phyloP scores from a whole-genome alignment of 768 basidiomycete species.

The Termitomyces sp. region DNA sequence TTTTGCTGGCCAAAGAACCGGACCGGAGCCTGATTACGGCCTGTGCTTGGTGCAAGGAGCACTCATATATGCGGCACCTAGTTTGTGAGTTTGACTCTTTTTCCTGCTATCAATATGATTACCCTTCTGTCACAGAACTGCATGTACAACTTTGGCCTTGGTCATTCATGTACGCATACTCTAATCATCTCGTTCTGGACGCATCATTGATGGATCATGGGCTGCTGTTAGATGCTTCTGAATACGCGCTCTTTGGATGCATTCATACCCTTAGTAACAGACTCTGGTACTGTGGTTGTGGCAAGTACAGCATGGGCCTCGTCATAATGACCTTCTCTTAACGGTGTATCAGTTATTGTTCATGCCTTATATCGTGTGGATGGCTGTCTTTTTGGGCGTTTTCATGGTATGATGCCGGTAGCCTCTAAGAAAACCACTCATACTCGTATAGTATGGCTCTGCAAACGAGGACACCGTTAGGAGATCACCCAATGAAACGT shows the following conservation, averaged over 20 bases:
- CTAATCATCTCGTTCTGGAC: not conserved
- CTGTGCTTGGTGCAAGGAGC: conserved; percentile 24
- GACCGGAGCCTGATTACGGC: conserved; percentile 15
- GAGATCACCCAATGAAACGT: conserved; percentile 22
- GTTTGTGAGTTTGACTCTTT: conserved; percentile 17
- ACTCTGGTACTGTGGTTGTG: conserved; percentile 12
- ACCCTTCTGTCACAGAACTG: conserved; percentile 15
- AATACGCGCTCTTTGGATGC: conserved; percentile 18
- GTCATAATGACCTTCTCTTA: not conserved
- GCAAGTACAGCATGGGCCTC: conserved; percentile 10
- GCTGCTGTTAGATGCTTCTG: conserved; percentile 22
- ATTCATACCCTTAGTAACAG: conserved; percentile 13
- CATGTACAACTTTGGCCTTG: conserved; percentile 22
- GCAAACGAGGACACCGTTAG: conserved; percentile 16
- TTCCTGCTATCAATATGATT: not conserved
- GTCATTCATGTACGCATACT: conserved; percentile 20
- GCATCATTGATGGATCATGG: too few species aligned
- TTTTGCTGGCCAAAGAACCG: conserved; percentile 24
- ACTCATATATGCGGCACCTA: conserved; percentile 25
- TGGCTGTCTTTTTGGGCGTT: conserved; percentile 17
- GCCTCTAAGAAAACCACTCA: not conserved
- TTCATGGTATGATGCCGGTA: conserved; percentile 12
- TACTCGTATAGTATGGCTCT: conserved; percentile 16
- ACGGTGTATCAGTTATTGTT: conserved; percentile 17
- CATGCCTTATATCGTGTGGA: conserved; percentile 22